These are phyloP conservation scores for Mimosa pudica DNA, from an alignment of 306 rosid genomes.

Conservation along the genomic window DNA sequence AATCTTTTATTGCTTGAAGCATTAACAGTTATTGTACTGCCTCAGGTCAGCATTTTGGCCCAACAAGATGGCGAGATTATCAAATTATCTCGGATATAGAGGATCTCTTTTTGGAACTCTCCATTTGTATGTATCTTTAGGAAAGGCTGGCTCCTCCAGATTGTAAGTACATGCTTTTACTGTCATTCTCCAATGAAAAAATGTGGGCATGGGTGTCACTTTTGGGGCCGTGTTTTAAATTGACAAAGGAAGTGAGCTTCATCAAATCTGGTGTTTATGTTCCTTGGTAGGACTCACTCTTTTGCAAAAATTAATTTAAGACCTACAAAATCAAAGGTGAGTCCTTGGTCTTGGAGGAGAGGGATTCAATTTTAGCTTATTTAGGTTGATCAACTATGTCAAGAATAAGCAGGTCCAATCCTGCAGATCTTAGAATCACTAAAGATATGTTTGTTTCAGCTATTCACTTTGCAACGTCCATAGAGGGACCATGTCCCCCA, in stretches of 20 bases:
- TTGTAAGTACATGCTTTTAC: not conserved
- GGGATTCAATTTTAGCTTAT: conserved; percentile 6
- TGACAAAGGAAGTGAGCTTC: not conserved
- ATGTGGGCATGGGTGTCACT: conserved; percentile 7
- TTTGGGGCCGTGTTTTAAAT: not conserved
- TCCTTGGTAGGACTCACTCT: conserved; percentile 6
- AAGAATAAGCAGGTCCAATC: conserved; percentile 17
- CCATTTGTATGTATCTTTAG: not conserved
- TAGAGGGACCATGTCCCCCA: conserved; percentile 63
- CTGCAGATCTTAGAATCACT: conserved; percentile 49
- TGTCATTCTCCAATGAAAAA: conserved; percentile 17
- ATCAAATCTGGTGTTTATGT: conserved; percentile 6
- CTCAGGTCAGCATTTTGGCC: conserved; percentile 14
- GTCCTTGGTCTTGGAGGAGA: not conserved
- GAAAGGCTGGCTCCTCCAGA: conserved; percentile 11
- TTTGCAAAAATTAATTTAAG: not conserved
- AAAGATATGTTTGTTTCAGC: conserved; percentile 89
- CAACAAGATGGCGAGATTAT: conserved; percentile 12
- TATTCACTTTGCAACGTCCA: conserved; percentile 73
- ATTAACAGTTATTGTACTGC: not conserved
- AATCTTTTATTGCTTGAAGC: conserved; percentile 11
- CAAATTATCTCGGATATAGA: conserved; percentile 6
- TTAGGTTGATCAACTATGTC: conserved; percentile 42
- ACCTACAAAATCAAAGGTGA: conserved; percentile 18
- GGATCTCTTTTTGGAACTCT: not conserved